Conservation (phyloP, 192 early-diverging fungal species). For the Coemansia sp. region DNA sequence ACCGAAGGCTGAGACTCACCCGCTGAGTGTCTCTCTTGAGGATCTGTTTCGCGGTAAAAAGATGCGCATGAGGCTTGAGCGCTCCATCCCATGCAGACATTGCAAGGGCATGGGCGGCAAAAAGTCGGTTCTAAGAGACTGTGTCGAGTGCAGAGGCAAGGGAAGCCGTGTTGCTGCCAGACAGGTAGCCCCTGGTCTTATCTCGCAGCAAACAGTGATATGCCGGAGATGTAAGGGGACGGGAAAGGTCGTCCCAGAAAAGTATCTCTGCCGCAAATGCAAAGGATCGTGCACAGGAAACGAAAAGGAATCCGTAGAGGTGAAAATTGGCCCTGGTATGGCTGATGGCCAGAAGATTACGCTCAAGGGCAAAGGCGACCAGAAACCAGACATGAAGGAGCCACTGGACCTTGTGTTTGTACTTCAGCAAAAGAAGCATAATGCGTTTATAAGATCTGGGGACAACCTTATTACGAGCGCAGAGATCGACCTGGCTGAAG, state of each 20-base stretch:
- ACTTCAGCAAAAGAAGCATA: slow-evolving; percentile 80
- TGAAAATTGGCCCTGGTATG: slow-evolving; percentile 96
- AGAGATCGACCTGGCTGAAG: slow-evolving; percentile 85
- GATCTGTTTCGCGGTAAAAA: slow-evolving; percentile 76
- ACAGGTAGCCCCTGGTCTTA: slow-evolving; percentile 40
- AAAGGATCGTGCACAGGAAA: slow-evolving; percentile 80
- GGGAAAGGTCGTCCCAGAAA: slow-evolving; percentile 83
- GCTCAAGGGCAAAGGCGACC: slow-evolving; percentile 93
- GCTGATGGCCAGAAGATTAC: slow-evolving; percentile 83
- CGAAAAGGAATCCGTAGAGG: slow-evolving; percentile 89
- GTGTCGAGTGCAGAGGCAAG: slow-evolving; percentile 35
- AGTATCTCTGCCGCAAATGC: slow-evolving; percentile 91
- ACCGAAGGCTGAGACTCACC: slow-evolving; percentile 22
- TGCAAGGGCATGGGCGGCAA: slow-evolving; percentile 54
- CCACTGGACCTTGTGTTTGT: slow-evolving; percentile 94
- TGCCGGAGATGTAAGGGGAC: slow-evolving; percentile 68
- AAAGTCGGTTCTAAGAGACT: slow-evolving; percentile 43
- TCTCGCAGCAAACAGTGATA: slow-evolving; percentile 73
- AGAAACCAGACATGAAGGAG: slow-evolving; percentile 78
- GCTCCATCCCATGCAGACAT: slow-evolving; percentile 39
- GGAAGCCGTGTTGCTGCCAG: slow-evolving; percentile 27
- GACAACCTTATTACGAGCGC: slow-evolving; percentile 78
- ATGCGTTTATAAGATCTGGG: slow-evolving; percentile 75
- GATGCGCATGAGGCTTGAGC: slow-evolving; percentile 60
- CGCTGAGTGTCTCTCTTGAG: slow-evolving; percentile 66